Evolutionary conservation across 495 filamentous ascomycete genomes (phyloP).

Genomic region (Aspergillus biplanus): DNA sequence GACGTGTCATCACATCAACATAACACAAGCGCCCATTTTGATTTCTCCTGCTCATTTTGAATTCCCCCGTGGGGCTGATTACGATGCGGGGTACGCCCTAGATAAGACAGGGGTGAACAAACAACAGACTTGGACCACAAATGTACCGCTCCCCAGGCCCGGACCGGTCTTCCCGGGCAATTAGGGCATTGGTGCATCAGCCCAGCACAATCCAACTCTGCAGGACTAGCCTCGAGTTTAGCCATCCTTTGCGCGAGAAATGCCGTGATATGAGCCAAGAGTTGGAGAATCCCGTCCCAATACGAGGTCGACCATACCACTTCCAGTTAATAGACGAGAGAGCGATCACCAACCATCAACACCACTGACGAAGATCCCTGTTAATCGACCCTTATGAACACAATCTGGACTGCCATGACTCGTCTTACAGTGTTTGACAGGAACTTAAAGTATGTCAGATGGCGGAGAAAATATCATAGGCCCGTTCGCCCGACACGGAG

Average conservation of each 20-base stretch:
- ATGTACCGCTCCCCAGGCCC: neutral
- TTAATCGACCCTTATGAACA: neutral
- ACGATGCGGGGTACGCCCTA: too few species aligned
- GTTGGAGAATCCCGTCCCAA: neutral
- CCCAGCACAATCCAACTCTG: neutral
- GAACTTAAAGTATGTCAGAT: too few species aligned
- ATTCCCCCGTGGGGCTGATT: too few species aligned
- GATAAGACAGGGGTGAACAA: neutral
- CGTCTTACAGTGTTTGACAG: too few species aligned
- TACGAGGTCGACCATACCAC: neutral
- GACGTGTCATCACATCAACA: too few species aligned
- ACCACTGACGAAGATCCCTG: neutral
- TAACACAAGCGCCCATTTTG: too few species aligned
- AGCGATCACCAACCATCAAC: too few species aligned
- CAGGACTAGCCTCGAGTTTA: neutral
- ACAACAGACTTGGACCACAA: neutral
- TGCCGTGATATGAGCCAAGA: neutral
- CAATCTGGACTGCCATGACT: neutral
- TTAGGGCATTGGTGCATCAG: neutral
- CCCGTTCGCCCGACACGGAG: neutral
- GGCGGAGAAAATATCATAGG: too few species aligned
- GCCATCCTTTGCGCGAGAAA: neutral
- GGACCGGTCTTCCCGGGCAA: neutral
- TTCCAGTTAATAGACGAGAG: neutral
- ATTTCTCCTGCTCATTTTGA: too few species aligned